phyloP scores from a whole-genome alignment of 768 basidiomycete species.

The Tricholoma furcatifolium region DNA sequence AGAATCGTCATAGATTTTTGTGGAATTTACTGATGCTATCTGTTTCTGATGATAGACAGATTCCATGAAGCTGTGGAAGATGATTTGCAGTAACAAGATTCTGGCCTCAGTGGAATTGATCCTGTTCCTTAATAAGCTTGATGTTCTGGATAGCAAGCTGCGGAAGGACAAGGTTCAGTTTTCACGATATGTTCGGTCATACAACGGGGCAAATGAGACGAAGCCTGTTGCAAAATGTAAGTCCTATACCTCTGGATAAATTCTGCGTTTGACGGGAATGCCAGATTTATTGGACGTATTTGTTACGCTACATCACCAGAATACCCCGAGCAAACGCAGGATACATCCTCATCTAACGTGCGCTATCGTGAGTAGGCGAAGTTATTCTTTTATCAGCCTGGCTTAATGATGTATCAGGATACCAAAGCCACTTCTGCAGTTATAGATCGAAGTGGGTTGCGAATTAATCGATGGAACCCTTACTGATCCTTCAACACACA shows the following conservation, averaged over 20 bases:
- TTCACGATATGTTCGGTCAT: slow-evolving; percentile 54
- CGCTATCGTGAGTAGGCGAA: slow-evolving; percentile 46
- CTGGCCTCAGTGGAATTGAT: slow-evolving; percentile 54
- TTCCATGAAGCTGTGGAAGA: slow-evolving; percentile 58
- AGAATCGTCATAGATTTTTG: slow-evolving; percentile 12
- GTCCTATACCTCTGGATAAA: slow-evolving; percentile 19
- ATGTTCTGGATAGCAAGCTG: slow-evolving; percentile 56
- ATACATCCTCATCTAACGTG: slow-evolving; percentile 57
- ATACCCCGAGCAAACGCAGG: slow-evolving; percentile 44
- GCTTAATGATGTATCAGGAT: slow-evolving; percentile 32
- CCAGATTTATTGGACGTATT: slow-evolving; percentile 55
- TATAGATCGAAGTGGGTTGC: slow-evolving; percentile 47
- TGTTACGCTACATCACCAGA: slow-evolving; percentile 45
- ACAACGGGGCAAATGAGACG: slow-evolving; percentile 49
- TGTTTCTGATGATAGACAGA: slow-evolving; percentile 39
- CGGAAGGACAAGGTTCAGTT: slow-evolving; percentile 46
- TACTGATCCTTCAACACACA: slow-evolving; percentile 12
- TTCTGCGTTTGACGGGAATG: not conserved
- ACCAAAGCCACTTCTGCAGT: slow-evolving; percentile 45
- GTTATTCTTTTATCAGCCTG: slow-evolving; percentile 1
- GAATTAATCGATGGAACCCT: not conserved
- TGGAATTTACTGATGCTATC: not conserved
- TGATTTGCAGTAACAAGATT: slow-evolving; percentile 56
- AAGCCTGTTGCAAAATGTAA: slow-evolving; percentile 54
- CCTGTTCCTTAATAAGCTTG: slow-evolving; percentile 62